phyloP scores from a whole-genome alignment of 495 filamentous ascomycete genomes.

The Darksidea phi region DNA sequence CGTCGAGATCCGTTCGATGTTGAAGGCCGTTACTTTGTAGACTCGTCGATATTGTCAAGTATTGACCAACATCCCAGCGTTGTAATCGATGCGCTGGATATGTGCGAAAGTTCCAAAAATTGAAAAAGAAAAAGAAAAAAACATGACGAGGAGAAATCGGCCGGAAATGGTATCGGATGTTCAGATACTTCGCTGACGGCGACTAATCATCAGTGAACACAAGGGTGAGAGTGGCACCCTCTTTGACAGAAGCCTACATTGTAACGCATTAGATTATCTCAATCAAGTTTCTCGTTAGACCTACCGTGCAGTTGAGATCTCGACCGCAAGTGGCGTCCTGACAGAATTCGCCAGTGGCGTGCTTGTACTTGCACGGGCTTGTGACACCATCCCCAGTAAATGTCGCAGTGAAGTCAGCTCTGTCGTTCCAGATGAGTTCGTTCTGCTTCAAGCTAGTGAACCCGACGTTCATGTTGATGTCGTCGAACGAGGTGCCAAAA shows the following conservation, averaged over 20 bases:
- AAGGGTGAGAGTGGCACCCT: conserved; percentile 1
- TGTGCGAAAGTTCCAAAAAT: too few species aligned
- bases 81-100: too few species aligned
- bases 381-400: conserved; percentile 62
- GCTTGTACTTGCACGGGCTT: conserved; percentile 67
- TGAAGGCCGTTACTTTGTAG: background rate
- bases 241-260: conserved; percentile 6
- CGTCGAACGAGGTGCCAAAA: conserved; percentile 68
- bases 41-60: conserved; percentile 13
- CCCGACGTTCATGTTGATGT: conserved; percentile 55
- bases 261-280: background rate
- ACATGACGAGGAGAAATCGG: too few species aligned
- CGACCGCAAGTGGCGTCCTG: background rate
- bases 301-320: conserved; percentile 8
- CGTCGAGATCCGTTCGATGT: conserved; percentile 15
- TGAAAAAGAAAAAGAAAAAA: too few species aligned
- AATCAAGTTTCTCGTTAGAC: background rate
- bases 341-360: conserved; percentile 49
- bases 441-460: conserved; percentile 81
- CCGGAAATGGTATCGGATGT: background rate
- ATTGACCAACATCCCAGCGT: conserved; percentile 3
- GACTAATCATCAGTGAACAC: conserved; percentile 7
- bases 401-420: conserved; percentile 71
- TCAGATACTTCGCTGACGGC: background rate
- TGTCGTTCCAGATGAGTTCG: conserved; percentile 57